Evolutionary conservation across 1,284 basidiomycete species (phyloP).

Genomic region (Marasmius fiardii): DNA sequence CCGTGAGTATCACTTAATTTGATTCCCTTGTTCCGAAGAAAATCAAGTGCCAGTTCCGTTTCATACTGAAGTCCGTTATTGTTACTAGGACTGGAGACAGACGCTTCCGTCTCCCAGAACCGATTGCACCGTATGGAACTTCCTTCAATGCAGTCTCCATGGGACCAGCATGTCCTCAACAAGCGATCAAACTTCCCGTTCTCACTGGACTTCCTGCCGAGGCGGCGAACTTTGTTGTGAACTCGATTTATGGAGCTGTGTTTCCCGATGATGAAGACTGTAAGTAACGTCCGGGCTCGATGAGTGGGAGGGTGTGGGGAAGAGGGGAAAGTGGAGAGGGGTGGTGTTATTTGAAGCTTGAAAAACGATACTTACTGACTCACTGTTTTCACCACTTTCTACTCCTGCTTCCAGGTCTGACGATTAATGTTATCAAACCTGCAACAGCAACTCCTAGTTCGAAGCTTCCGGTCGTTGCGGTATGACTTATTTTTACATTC

Average conservation of each 20-base stretch:
- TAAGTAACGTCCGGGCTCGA: constrained; percentile 22
- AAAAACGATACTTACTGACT: too few species aligned
- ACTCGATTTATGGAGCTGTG: constrained; percentile 27
- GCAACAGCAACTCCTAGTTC: constrained; percentile 30
- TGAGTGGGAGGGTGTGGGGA: too few species aligned
- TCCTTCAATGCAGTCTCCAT: constrained; percentile 35
- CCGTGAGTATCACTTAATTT: constrained; percentile 32
- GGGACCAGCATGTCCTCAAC: constrained; percentile 50
- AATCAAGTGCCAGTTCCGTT: too few species aligned
- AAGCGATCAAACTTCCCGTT: constrained; percentile 32
- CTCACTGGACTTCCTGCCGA: constrained; percentile 29
- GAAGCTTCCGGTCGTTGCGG: constrained; percentile 54
- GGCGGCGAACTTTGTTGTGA: constrained; percentile 31
- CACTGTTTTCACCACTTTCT: neutral
- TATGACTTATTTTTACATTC: constrained; percentile 23
- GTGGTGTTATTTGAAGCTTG: too few species aligned
- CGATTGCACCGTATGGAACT: constrained; percentile 38
- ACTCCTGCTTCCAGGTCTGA: constrained; percentile 18
- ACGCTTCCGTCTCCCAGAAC: constrained; percentile 44
- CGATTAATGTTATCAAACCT: constrained; percentile 26
- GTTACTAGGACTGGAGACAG: constrained; percentile 24
- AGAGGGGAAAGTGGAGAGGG: too few species aligned
- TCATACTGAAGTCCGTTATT: too few species aligned
- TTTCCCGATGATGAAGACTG: constrained; percentile 47
- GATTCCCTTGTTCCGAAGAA: neutral